Evolutionary conservation across 192 early-diverging fungal genomes (phyloP), one percentile per base, ranked within the genome.

Genomic region (Linderina pennispora): DNA sequence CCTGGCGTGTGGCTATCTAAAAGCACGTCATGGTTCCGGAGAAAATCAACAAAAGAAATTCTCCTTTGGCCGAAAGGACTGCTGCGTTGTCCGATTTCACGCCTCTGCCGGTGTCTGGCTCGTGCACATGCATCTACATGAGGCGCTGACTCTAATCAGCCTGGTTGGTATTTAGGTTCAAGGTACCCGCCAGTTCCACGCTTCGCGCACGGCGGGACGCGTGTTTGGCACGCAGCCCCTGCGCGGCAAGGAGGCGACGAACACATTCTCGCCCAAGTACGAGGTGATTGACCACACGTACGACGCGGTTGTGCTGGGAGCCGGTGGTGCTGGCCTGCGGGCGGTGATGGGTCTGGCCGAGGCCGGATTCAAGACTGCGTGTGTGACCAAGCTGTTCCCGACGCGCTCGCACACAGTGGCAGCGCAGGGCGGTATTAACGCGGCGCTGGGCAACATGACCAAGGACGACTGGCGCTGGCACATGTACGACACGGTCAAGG

Each of bases 391-490:
- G 78, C 76, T 99, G 26, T 99, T 99, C 83, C 94, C 93, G 18
- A 97, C 93, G 28, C 87, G 95, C 59, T 95, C 91, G 19, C 95
- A 98, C 79, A 98, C 93, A 21, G 95, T 98, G 34, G 95, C 95
- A 37, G 95, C 95, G 42, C 95, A 98, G 80, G 95, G 95, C 55
- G 96, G 96, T 61, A 91, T 99, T 69, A 99, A 99, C 75, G 96
- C 96, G 53, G 96, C 96, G 37, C 84, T 99, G 34, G 96, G 96
- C 40, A 99, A 99, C 76, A 97, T 99, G 93, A 82, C 84, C 50
- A 91, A 99, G 76, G 96, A 99, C 71, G 96, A 99, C 79, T 99
- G 96, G 96, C 84, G 94, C 74, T 98, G 96, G 96, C 96, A 98
- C 71, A 98, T 98, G 96, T 98, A 96, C 62, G 95, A 98, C 51